Base-by-base conservation (phyloP, 129 eudicot genomes). In the Ambrosia artemisiifolia region DNA sequence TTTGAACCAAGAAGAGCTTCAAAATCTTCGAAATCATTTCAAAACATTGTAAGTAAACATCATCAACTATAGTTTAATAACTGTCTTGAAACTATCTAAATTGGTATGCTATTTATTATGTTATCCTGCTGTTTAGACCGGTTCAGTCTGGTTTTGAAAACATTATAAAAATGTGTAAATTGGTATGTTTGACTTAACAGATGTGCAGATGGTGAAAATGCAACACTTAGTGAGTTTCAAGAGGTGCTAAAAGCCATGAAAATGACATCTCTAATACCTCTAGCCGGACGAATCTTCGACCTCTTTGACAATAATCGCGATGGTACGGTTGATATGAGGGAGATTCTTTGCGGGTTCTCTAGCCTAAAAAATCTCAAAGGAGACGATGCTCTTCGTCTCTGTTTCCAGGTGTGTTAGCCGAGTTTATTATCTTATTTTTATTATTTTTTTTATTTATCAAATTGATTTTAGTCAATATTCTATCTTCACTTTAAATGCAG, bases 281-380 rank as follows among this genome's bases (percentile, higher is more conserved):
- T 90, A 55, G 96, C 94, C 0, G 82, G 87, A 18, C 87, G 93
- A 2, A 87, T 90, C 19, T 90, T 87, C 60, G 93, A 85, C 40
- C 83, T 90, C 71, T 90, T 90, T 43, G 93, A 90, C 73, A 83
- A 90, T 69, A 87, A 90, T 75, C 82, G 91, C 0, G 96, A 90
- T 65, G 96, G 96, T 17, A 87, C 93, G 1, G 91, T 90, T 54
- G 96, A 87, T 70, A 87, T 90, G 96, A 85, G 96, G 75, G 96
- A 90, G 74, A 90, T 90, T 63, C 80, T 90, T 24, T 88, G 91
- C 34, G 96, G 96, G 20, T 85, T 90, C 60, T 87, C 96, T 7
- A 82, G 87, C 74, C 90, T 90, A 74, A 87, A 81, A 65, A 87
- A 90, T 70, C 87, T 91, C 28, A 72, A 81, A 73, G 96, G 96